A percentile compares a stretch with the other conserved stretches of the same genome.
Evolutionary conservation across 345 rosid species (phyloP).

Genomic region (Populus deltoides): DNA sequence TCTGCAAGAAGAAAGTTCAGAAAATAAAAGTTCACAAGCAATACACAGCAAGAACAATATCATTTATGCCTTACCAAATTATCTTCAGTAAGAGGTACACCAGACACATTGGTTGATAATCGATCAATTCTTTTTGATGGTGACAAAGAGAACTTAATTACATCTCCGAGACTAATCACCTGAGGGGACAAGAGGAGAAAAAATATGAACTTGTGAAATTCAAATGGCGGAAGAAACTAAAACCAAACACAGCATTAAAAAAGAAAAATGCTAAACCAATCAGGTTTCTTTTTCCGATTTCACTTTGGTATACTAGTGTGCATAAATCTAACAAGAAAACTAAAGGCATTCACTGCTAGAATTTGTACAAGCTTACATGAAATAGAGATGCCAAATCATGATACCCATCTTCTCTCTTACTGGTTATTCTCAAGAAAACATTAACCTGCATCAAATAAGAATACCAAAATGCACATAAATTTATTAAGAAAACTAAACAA

Average conservation of each 20-base stretch:
- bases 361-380: conserved; percentile 53
- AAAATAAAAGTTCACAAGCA: background rate
- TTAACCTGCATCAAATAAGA: conserved; percentile 52
- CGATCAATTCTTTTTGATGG: conserved; percentile 73
- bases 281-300: background rate
- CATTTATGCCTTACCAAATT: conserved; percentile 50
- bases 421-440: conserved; percentile 86
- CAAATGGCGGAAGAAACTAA: background rate
- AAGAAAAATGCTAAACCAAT: background rate
- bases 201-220: background rate
- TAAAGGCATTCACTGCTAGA: background rate
- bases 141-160: conserved; percentile 81
- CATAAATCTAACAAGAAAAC: background rate
- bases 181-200: conserved; percentile 24
- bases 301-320: background rate
- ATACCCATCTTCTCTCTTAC: conserved; percentile 82
- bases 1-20: conserved; percentile 43
- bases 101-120: conserved; percentile 72
- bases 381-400: conserved; percentile 95
- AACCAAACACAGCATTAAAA: background rate
- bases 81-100: conserved; percentile 80
- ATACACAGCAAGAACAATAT: background rate
- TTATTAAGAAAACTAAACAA: background rate
- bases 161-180: conserved; percentile 89
- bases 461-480: background rate